Percentiles rank a stretch among this genome's conserved stretches.
These are phyloP conservation scores for Excoecaria cochinchinensis DNA, from an alignment of 345 rosid genomes.

Conservation along the genomic window DNA sequence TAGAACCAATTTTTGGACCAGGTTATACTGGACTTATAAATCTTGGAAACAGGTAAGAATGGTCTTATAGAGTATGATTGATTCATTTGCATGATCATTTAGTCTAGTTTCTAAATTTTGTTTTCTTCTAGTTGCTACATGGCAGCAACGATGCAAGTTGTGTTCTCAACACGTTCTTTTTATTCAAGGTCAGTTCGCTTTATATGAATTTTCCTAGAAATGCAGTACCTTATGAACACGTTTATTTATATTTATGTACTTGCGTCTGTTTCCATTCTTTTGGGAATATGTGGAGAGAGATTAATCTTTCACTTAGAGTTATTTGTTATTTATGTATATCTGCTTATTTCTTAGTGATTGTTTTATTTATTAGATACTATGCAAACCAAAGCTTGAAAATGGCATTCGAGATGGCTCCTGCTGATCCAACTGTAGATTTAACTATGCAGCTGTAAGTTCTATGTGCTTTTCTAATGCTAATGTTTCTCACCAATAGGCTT, in stretches of 20 bases:
- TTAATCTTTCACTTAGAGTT: neutral
- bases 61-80: conserved; percentile 5
- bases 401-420: conserved; percentile 87
- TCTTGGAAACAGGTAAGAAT: conserved; percentile 90
- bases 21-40: conserved; percentile 95
- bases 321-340: conserved; percentile 13
- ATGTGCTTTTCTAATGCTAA: neutral
- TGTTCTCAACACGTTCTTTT: conserved; percentile 75
- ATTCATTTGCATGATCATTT: conserved; percentile 10
- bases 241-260: neutral
- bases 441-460: conserved; percentile 90
- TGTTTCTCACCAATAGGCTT: neutral
- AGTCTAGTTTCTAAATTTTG: conserved; percentile 22
- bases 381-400: conserved; percentile 60
- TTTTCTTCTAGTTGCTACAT: conserved; percentile 81
- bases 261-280: too few relatives aligned
- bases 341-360: conserved; percentile 14
- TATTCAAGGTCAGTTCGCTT: conserved; percentile 52
- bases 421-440: conserved; percentile 95
- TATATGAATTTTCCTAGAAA: conserved; percentile 10
- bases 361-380: conserved; percentile 55
- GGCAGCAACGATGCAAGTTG: conserved; percentile 98
- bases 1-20: conserved; percentile 85
- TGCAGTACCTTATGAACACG: neutral
- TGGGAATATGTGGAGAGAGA: neutral